A percentile compares a stretch with the other conserved stretches of the same genome.
Evolutionary conservation across 2,329 filamentous ascomycete genomes (phyloP).

Genomic region (Corinectria fuckeliana): DNA sequence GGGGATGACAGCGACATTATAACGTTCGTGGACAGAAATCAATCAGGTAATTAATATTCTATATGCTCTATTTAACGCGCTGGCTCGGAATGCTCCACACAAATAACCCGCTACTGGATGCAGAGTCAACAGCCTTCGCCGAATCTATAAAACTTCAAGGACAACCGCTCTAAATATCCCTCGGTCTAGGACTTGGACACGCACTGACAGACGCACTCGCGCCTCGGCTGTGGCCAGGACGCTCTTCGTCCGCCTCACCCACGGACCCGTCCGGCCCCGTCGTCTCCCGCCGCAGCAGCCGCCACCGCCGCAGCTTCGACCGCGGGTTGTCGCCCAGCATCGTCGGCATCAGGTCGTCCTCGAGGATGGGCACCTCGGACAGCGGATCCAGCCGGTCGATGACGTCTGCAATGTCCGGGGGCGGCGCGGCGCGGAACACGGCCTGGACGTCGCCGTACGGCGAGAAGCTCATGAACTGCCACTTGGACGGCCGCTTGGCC

Average conservation of each 20-base stretch:
- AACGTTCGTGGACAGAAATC: too few species aligned
- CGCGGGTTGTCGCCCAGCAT: slow-evolving; percentile 30
- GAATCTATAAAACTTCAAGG: neutral
- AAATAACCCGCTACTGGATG: neutral
- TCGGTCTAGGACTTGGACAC: slow-evolving; percentile 5
- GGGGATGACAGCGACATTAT: too few species aligned
- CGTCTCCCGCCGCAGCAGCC: slow-evolving; percentile 12
- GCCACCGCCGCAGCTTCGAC: slow-evolving; percentile 16
- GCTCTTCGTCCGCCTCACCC: neutral
- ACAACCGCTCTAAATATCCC: neutral
- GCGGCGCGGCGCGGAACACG: slow-evolving; percentile 66
- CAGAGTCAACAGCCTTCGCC: neutral
- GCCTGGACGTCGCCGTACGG: slow-evolving; percentile 66
- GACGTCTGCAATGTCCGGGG: slow-evolving; percentile 45
- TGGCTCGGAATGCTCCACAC: neutral
- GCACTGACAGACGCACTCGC: neutral
- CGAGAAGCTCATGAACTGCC: slow-evolving; percentile 56
- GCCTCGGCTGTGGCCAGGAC: neutral
- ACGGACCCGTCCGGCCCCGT: neutral
- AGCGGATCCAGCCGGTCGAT: slow-evolving; percentile 42
- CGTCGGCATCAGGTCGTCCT: slow-evolving; percentile 38
- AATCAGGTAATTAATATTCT: neutral
- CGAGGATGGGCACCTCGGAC: slow-evolving; percentile 39
- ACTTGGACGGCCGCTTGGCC: slow-evolving; percentile 39
- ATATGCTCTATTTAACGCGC: neutral